Base-by-base conservation (phyloP, 306 rosid species). In the Pyrus betulifolia region DNA sequence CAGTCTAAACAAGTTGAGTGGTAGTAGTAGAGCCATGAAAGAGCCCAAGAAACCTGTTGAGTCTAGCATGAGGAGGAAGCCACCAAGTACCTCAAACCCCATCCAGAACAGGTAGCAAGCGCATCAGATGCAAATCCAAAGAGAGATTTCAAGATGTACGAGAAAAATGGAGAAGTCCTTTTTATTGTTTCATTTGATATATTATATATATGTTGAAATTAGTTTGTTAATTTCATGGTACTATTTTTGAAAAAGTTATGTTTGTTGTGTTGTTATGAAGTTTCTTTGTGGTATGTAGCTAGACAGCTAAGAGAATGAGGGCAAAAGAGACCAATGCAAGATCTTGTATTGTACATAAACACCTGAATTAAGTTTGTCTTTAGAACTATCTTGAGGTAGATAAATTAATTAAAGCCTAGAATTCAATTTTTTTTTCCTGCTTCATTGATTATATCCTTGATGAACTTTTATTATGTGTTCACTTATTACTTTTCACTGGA, bases 21-120 rank as follows among this genome's bases (percentile, higher is more conserved):
- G 46, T 25, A 10, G 19, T 30, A 30, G 61, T 21, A 25, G 54
- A 42, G 63, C 74, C 74, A 73, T 25, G 80, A 71, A 64, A 49
- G 75, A 77, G 78, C 63, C 78, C 66, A 67, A 81, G 81, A 77
- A 81, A 69, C 78, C 85, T 72, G 74, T 81, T 70, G 85, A 72
- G 70, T 22, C 75, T 22, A 77, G 78, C 6, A 67, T 81, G 27
- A 76, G 85, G 74, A 76, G 59, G 64, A 80, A 65, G 5, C 85
- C 85, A 1, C 23, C 70, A 6, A 81, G 85, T 55, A 74, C 40
- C 31, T 58, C 81, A 25, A 81, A 81, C 66, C 85, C 85, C 21
- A 76, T 74, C 68, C 85, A 76, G 59, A 81, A 81, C 75, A 76
- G 77, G 78, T 76, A 76, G 67, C 8, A 4, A 63, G 3, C 15